These are phyloP conservation scores for Sclerospora graminicola DNA, from an alignment of 352 stramenopile species.

Conservation along the genomic window DNA sequence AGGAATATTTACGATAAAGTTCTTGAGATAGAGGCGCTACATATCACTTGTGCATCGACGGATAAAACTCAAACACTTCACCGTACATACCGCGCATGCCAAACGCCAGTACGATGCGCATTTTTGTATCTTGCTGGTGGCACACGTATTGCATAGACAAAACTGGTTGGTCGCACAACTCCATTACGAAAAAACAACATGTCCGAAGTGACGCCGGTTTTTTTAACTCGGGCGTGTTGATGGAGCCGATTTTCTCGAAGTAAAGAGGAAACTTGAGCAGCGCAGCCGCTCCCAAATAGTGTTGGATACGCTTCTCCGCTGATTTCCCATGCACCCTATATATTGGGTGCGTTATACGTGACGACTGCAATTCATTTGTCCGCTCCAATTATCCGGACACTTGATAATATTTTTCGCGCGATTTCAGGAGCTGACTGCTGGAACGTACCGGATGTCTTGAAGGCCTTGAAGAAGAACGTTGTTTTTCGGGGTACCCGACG, in stretches of 20 bases:
- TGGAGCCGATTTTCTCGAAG: conserved; percentile 70
- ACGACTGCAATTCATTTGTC: no score
- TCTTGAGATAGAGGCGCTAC: conserved; percentile 85
- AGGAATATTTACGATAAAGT: conserved; percentile 88
- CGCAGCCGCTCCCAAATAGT: no score
- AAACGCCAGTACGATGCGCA: conserved; percentile 64
- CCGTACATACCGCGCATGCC: conserved; percentile 66
- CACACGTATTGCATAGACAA: conserved; percentile 48
- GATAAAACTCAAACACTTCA: conserved; percentile 76
- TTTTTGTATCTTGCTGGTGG: conserved; percentile 58
- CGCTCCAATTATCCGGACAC: no score
- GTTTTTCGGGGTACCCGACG: no score
- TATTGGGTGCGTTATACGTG: no score
- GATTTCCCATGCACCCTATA: no score
- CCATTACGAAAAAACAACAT: conserved; percentile 73
- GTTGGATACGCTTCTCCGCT: no score
- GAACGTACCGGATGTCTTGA: no score
- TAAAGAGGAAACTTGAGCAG: conserved; percentile 68
- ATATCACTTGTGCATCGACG: conserved; percentile 67
- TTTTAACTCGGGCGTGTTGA: conserved; percentile 75
- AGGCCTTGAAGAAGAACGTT: no score
- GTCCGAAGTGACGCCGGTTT: conserved; percentile 48
- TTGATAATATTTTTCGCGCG: no score
- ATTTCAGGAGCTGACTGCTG: no score
- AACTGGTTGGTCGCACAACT: conserved; percentile 61